Conservation (phyloP, 2,329 filamentous ascomycete species). For the Niveomyces coronatus region DNA sequence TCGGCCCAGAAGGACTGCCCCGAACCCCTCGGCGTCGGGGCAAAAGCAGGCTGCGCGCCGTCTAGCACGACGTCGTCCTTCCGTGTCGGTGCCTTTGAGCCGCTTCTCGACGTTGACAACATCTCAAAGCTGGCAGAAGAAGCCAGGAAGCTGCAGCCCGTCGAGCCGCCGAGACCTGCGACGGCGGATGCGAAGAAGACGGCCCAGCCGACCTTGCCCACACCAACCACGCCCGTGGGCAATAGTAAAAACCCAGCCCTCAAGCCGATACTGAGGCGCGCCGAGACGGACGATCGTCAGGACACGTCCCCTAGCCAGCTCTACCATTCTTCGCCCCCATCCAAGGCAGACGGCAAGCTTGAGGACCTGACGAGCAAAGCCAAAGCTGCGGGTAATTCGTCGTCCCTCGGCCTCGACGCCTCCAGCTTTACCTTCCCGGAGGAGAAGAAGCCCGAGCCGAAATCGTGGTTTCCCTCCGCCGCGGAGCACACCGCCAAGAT, state of each 20-base stretch:
- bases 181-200: neutral
- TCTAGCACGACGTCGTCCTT: constrained; percentile 40
- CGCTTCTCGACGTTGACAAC: constrained; percentile 52
- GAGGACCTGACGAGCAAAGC: neutral
- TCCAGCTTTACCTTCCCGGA: constrained; percentile 11
- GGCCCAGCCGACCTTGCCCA: neutral
- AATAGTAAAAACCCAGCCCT: neutral
- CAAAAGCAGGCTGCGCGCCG: constrained; percentile 21
- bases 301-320: neutral
- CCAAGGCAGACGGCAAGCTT: neutral
- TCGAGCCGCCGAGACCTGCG: constrained; percentile 12
- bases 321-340: neutral
- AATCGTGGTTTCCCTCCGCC: constrained; percentile 28
- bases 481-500: constrained; percentile 25
- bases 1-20: neutral
- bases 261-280: neutral
- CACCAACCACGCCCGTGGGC: neutral
- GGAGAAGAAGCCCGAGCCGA: constrained; percentile 19
- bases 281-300: neutral
- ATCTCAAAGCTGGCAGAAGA: constrained; percentile 44
- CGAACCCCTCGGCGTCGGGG: neutral
- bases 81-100: constrained; percentile 58
- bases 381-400: neutral
- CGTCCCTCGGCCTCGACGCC: constrained; percentile 13
- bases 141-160: constrained; percentile 34